Evolutionary conservation across 768 basidiomycete genomes (phyloP).

Genomic region (Sporobolomyces roseus): DNA sequence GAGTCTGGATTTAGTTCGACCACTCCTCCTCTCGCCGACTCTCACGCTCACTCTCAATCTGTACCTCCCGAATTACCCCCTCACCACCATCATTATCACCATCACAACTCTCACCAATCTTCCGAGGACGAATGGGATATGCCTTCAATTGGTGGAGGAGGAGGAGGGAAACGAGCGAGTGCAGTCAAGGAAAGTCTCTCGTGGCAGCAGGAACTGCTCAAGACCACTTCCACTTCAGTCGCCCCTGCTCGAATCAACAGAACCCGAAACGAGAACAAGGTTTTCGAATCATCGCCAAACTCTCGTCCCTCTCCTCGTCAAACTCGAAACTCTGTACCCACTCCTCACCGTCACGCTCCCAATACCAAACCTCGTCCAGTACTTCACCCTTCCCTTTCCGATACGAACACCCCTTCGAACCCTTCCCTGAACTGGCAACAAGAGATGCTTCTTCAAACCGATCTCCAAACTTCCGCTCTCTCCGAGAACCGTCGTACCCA

Average conservation of each 20-base stretch:
- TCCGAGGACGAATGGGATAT: slow-evolving; percentile 35
- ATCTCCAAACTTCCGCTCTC: background rate
- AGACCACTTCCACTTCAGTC: background rate
- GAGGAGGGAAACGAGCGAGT: background rate
- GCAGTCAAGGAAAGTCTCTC: slow-evolving; percentile 31
- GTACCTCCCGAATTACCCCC: slow-evolving; percentile 18
- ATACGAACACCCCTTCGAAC: background rate
- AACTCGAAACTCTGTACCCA: background rate
- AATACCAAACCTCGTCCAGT: slow-evolving; percentile 5
- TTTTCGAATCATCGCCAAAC: background rate
- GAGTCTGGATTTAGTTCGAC: slow-evolving; percentile 17
- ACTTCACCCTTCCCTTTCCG: slow-evolving; percentile 10
- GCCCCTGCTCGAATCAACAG: background rate
- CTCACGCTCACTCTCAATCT: slow-evolving; percentile 19
- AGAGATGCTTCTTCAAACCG: slow-evolving; percentile 22
- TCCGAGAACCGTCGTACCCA: no score
- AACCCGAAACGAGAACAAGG: no score
- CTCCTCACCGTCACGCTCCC: background rate
- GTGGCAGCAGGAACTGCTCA: slow-evolving; percentile 38
- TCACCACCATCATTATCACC: background rate
- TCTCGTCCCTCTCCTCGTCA: background rate
- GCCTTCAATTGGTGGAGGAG: background rate
- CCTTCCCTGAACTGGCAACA: slow-evolving; percentile 38
- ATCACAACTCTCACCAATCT: background rate
- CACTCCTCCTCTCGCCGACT: slow-evolving; percentile 24